These are phyloP conservation scores for Zygoascus biomembranicola DNA, from an alignment of 805 yeast species.

Conservation along the genomic window DNA sequence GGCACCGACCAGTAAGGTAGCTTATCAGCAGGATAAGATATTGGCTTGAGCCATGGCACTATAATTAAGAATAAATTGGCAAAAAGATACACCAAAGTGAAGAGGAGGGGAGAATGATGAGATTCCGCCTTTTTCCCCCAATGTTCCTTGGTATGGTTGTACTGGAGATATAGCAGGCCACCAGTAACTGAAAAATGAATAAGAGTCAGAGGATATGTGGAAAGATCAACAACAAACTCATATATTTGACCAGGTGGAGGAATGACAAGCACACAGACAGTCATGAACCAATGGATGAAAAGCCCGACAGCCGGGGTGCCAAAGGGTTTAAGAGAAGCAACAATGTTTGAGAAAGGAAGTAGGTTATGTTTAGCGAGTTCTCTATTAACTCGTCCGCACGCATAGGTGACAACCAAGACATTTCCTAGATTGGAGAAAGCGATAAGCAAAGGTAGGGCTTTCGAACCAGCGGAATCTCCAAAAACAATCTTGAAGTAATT, in stretches of 20 bases:
- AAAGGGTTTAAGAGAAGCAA: constrained; percentile 34
- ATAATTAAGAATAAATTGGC: constrained; percentile 45
- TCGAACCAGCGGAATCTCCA: constrained; percentile 44
- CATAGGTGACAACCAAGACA: constrained; percentile 54
- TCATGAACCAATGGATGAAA: constrained; percentile 46
- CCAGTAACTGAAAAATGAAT: constrained; percentile 43
- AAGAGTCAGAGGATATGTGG: constrained; percentile 58
- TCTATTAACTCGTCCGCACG: constrained; percentile 51
- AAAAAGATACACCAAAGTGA: constrained; percentile 33
- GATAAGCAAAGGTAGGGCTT: constrained; percentile 48
- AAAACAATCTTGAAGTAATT: constrained; percentile 49
- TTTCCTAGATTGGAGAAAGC: constrained; percentile 57
- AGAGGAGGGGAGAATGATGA: constrained; percentile 25
- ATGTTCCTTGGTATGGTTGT: constrained; percentile 29
- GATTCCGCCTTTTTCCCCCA: constrained; percentile 32
- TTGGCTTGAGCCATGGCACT: constrained; percentile 52
- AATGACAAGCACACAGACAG: constrained; percentile 43
- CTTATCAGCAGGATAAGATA: constrained; percentile 22
- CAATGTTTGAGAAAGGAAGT: constrained; percentile 42
- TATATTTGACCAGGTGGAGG: constrained; percentile 62
- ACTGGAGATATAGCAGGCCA: constrained; percentile 45
- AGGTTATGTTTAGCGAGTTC: constrained; percentile 45
- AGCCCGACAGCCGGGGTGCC: constrained; percentile 38
- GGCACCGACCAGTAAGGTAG: constrained; percentile 39
- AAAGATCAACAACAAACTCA: constrained; percentile 53